Conservation (phyloP, 148 eudicot species). For the Arctostaphylos glauca region DNA sequence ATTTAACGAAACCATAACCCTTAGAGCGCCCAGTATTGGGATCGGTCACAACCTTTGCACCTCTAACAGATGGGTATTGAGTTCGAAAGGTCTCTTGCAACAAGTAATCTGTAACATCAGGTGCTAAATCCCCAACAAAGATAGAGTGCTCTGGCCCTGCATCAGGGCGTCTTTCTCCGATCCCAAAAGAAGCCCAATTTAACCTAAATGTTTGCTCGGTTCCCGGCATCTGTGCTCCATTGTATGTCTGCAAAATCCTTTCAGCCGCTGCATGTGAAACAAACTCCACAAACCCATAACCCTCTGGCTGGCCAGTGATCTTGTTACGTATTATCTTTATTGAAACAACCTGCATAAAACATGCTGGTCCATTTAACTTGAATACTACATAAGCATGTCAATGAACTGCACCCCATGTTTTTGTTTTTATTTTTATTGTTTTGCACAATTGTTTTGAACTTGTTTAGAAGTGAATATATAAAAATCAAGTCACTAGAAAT, state of each 20-base stretch:
- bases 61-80: slow-evolving; percentile 88
- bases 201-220: slow-evolving; percentile 83
- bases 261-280: slow-evolving; percentile 82
- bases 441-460: too few relatives aligned
- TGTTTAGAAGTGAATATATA: neutral
- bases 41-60: slow-evolving; percentile 96
- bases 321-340: slow-evolving; percentile 87
- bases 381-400: neutral
- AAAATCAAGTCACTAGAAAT: neutral
- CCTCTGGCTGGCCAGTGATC: slow-evolving; percentile 90
- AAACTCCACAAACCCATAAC: slow-evolving; percentile 97
- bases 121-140: slow-evolving; percentile 96
- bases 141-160: slow-evolving; percentile 93
- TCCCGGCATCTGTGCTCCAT: slow-evolving; percentile 90
- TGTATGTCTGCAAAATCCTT: slow-evolving; percentile 71
- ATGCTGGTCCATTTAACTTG: neutral
- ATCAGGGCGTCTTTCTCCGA: slow-evolving; percentile 79
- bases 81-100: slow-evolving; percentile 86
- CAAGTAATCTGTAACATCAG: slow-evolving; percentile 86
- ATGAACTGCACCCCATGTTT: neutral
- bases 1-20: slow-evolving; percentile 97
- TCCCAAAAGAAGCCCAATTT: slow-evolving; percentile 97
- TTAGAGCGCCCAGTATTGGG: slow-evolving; percentile 87
- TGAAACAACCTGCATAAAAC: slow-evolving; percentile 61
- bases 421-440: too few relatives aligned